Base-by-base conservation (phyloP, 2,329 filamentous ascomycete genomes). In the Pseudogymnoascus sp. region DNA sequence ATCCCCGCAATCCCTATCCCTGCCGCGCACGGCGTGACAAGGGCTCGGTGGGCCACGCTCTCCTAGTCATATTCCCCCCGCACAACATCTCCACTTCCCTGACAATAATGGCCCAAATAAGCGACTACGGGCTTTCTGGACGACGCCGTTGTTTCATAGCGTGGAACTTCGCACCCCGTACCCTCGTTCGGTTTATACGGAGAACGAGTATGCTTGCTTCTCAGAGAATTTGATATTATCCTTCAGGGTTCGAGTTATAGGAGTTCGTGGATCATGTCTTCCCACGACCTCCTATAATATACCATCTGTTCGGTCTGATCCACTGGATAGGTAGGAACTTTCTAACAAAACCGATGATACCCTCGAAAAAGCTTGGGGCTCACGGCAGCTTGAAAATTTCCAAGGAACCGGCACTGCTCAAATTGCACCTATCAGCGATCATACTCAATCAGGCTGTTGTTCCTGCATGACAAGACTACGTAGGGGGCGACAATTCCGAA, bases 381-480 rank as follows among this genome's bases (percentile, higher is more conserved):
- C 51, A 57, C 11, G 28, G 51, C 16, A 36, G 11, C 51, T 54
- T 34, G 51, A 14, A 57, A 36, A 7, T 10, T 19, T 54, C 25
- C 25, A 31, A 57, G n/a, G 1, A 19, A 57, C 25, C 25, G n/a
- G 51, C 28, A 57, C n/a, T 34, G n/a, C 19, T 34, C 10, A 34
- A 57, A 57, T 57, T 57, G 25, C 25, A 34, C 51, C 51, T 57
- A 57, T 57, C 51, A 57, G 28, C 51, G 28, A 57, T 54, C 48
- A 16, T 34, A n/a, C 51, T 25, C n/a, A 6, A 34, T 28, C 45
- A 54, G 48, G 48, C 4, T 48, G n/a, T 54, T 54, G 41, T 14
- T 31, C 14, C 28, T 34, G 25, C n/a, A 34, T 21, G 51, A 34
- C 28, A 19, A 5, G 28, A 19, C n/a, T 10, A 13, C 4, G 48